Conservation (phyloP, 2,329 filamentous ascomycete genomes). For the Sclerotinia nivalis region DNA sequence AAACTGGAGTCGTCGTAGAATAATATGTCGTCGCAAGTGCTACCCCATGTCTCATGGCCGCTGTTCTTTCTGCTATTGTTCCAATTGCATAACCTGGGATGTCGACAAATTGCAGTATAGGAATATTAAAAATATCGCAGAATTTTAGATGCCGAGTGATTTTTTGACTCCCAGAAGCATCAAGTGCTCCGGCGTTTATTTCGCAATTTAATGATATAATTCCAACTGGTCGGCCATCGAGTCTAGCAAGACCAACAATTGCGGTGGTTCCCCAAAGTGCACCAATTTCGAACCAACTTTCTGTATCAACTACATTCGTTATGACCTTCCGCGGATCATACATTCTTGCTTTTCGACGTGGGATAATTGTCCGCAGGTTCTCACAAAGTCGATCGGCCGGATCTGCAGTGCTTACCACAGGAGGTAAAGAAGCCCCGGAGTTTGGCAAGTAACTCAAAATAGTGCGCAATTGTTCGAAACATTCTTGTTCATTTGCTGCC, state of each 20-base stretch:
- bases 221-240: conserved; percentile 58
- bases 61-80: conserved; percentile 60
- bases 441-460: conserved; percentile 60
- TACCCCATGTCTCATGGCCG: conserved; percentile 65
- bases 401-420: conserved; percentile 49
- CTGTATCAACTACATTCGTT: conserved; percentile 54
- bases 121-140: conserved; percentile 65
- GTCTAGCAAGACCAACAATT: conserved; percentile 60
- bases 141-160: conserved; percentile 61
- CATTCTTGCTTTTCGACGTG: conserved; percentile 58
- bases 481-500: conserved; percentile 59
- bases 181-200: conserved; percentile 60
- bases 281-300: conserved; percentile 65
- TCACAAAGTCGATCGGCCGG: conserved; percentile 51
- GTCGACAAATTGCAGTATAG: conserved; percentile 63
- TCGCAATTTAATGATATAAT: conserved; percentile 63
- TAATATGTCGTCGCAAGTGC: conserved; percentile 62
- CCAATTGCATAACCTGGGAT: conserved; percentile 64
- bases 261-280: conserved; percentile 61
- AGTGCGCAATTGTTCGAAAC: conserved; percentile 60
- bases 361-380: conserved; percentile 56
- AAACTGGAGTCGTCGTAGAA: conserved; percentile 62
- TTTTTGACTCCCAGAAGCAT: conserved; percentile 62
- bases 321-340: conserved; percentile 61
- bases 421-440: conserved; percentile 56